Evolutionary conservation across 129 eudicot species (phyloP).

Genomic region (Gnaphalium uliginosum): DNA sequence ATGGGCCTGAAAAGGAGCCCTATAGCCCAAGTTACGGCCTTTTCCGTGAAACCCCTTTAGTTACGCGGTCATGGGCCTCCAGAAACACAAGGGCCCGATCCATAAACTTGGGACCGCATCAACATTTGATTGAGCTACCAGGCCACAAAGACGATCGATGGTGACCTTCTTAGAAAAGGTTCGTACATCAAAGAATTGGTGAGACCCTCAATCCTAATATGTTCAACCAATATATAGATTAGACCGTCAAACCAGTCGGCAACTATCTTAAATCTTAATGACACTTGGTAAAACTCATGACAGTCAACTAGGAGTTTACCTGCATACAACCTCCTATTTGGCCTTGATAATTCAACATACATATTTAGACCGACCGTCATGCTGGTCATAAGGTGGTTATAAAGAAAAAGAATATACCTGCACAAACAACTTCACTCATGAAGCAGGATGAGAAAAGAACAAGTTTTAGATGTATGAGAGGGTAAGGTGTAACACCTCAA

Average conservation of each 20-base stretch:
- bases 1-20: no score
- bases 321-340: slow-evolving; percentile 2
- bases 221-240: slow-evolving; percentile 1
- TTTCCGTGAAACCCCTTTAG: no score
- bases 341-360: background rate
- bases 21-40: no score
- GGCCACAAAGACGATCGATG: background rate
- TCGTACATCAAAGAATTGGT: background rate
- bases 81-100: no score
- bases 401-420: background rate
- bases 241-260: background rate
- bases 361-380: background rate
- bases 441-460: slow-evolving; percentile 6
- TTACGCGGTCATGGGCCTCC: no score
- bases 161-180: background rate
- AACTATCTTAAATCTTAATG: background rate
- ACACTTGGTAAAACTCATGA: background rate
- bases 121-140: background rate
- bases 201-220: slow-evolving; percentile 18
- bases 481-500: no score
- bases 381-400: background rate
- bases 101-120: no score
- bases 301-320: background rate
- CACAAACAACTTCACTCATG: background rate
- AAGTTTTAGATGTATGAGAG: no score